These are phyloP conservation scores for Blechomonas ayalai DNA, from an alignment of 208 protist species.

Conservation along the genomic window DNA sequence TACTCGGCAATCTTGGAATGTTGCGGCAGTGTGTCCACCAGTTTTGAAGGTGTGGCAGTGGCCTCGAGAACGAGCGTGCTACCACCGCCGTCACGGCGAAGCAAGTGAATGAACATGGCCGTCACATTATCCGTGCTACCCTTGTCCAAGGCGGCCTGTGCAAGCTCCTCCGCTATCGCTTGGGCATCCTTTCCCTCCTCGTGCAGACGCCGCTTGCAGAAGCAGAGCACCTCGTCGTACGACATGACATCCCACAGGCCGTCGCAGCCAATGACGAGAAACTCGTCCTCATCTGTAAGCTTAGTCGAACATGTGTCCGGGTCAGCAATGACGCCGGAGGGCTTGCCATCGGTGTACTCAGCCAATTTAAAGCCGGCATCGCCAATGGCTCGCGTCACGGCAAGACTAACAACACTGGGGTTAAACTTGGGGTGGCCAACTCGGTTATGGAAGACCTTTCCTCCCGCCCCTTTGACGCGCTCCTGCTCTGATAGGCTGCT, in stretches of 20 bases:
- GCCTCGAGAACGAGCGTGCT: too few relatives aligned
- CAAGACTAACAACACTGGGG: conserved; percentile 82
- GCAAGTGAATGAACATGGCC: conserved; percentile 54
- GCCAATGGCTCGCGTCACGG: conserved; percentile 92
- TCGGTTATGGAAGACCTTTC: conserved; percentile 87
- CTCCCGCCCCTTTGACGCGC: conserved; percentile 80
- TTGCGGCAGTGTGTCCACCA: too few relatives aligned
- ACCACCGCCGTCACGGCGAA: too few relatives aligned
- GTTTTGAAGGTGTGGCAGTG: too few relatives aligned
- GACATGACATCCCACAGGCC: conserved; percentile 93
- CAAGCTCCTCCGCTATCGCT: conserved; percentile 45
- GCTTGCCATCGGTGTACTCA: conserved; percentile 74
- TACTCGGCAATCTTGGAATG: too few relatives aligned
- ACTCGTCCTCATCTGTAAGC: conserved; percentile 81
- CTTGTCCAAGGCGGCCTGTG: conserved; percentile 65
- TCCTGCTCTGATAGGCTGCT: conserved; percentile 70
- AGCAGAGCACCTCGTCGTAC: conserved; percentile 83
- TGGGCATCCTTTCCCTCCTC: conserved; percentile 37
- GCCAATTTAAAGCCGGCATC: conserved; percentile 91
- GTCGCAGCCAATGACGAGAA: conserved; percentile 90
- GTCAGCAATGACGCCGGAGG: conserved; percentile 68
- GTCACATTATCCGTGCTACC: conserved; percentile 90
- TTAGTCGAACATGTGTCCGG: conserved; percentile 55
- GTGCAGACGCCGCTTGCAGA: conserved; percentile 58
- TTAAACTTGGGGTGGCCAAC: conserved; percentile 92